Base-by-base conservation (phyloP, 2,329 filamentous ascomycete species). In the Sclerotinia trifoliorum region DNA sequence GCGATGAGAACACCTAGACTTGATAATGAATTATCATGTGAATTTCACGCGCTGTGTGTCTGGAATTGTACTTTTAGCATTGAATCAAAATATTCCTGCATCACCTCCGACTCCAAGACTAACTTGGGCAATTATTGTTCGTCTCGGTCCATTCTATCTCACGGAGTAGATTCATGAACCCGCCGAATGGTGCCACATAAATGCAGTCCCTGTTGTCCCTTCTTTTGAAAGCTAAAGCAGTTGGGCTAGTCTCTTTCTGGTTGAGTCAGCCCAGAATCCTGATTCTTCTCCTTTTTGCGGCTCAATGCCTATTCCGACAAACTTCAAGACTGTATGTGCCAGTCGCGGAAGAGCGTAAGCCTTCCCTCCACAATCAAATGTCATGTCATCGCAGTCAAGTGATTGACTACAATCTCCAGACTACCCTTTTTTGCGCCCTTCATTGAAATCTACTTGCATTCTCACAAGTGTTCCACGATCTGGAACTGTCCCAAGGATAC, bases 131-230 rank as follows among this genome's bases (percentile, higher is more conserved):
- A 63, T 54, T 24, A 54, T 39, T 19, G 65, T 56, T 19, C 63
- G 35, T 17, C 56, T 48, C 19, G 57, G 39, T n/a, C 48, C 35
- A n/a, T 67, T 32, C 15, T 13, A 42, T 42, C 8, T 67, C 49
- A n/a, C 26, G 49, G 15, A 63, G 26, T 10, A 39, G 5, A 17
- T 63, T 62, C n/a, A 54, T 26, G 1, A 67, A 8, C 5, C 65
- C 65, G 15, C 56, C 65, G 44, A 52, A 62, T 19, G 65, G 62
- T 42, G 26, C 51, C 26, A 67, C 56, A 67, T 62, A 62, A 32
- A 67, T 67, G 48, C 35, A 67, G 7, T 46, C 49, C 17, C 13
- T 39, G 35, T n/a, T 10, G 3, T 19, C 10, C 7, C 46, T 24
- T 42, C 48, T 67, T 19, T 26, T 49, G 19, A 67, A 62, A 13